phyloP scores from a whole-genome alignment of 2,329 filamentous ascomycete genomes.

The Kalmusia sp. region DNA sequence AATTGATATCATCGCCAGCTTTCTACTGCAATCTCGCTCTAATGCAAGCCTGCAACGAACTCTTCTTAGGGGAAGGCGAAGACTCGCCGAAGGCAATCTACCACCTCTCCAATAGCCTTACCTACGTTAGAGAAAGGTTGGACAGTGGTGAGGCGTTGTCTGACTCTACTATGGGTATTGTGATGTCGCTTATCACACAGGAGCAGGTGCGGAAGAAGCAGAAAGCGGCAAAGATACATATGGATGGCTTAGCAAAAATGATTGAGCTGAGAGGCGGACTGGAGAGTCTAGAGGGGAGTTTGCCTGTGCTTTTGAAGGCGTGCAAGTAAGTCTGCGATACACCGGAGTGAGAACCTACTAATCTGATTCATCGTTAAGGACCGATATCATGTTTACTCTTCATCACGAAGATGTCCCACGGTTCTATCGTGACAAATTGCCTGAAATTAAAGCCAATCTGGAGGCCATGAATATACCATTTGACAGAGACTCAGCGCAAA shows the following conservation, averaged over 20 bases:
- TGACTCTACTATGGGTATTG: constrained; percentile 4
- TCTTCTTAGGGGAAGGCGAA: neutral
- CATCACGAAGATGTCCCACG: neutral
- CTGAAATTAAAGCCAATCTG: neutral
- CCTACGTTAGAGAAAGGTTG: neutral
- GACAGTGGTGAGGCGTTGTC: constrained; percentile 9
- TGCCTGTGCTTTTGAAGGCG: constrained; percentile 1
- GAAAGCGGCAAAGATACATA: neutral
- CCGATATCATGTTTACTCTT: constrained; percentile 4
- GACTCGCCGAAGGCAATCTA: neutral
- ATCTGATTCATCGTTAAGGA: neutral
- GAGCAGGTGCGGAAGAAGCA: constrained; percentile 7
- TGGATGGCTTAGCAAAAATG: constrained; percentile 2
- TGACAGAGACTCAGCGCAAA: neutral
- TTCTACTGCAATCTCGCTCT: constrained; percentile 8
- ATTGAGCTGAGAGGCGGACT: constrained; percentile 6
- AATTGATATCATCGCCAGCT: neutral
- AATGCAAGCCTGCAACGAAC: constrained; percentile 11
- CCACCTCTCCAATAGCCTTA: constrained; percentile 1
- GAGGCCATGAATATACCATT: neutral
- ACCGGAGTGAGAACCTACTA: neutral
- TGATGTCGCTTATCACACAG: constrained; percentile 2
- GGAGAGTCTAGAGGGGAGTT: neutral
- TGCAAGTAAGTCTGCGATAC: constrained; percentile 5
- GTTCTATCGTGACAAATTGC: constrained; percentile 1